Evolutionary conservation across 345 rosid genomes (phyloP).

Genomic region (Hibiscus syriacus): DNA sequence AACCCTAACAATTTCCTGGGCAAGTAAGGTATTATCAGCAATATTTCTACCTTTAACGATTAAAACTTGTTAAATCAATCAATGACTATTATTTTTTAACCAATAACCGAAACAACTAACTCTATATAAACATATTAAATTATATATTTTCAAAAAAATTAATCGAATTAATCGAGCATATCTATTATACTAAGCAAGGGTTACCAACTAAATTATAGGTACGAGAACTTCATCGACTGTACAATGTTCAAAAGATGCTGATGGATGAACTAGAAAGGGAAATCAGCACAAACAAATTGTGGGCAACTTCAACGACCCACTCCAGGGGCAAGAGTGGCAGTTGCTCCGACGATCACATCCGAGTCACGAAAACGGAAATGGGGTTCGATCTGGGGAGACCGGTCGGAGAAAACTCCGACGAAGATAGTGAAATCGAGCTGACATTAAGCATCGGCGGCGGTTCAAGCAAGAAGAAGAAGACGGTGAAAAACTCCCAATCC

Average conservation of each 20-base stretch:
- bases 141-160: too few relatives aligned
- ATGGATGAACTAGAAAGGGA: slow-evolving; percentile 50
- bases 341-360: slow-evolving; percentile 28
- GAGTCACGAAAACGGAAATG: slow-evolving; percentile 15
- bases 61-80: too few relatives aligned
- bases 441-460: slow-evolving; percentile 62
- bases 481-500: neutral
- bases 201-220: slow-evolving; percentile 39
- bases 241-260: slow-evolving; percentile 56
- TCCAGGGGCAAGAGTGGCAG: slow-evolving; percentile 49
- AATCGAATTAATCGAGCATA: too few relatives aligned
- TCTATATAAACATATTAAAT: too few relatives aligned
- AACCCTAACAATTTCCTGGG: too few relatives aligned
- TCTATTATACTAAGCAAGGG: too few relatives aligned
- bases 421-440: slow-evolving; percentile 53
- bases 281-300: slow-evolving; percentile 25
- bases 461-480: slow-evolving; percentile 16
- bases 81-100: too few relatives aligned
- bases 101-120: too few relatives aligned
- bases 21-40: too few relatives aligned
- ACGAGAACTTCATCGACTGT: slow-evolving; percentile 69
- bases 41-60: too few relatives aligned
- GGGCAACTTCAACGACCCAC: slow-evolving; percentile 16
- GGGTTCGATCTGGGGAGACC: slow-evolving; percentile 44
- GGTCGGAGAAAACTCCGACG: slow-evolving; percentile 19